A percentile compares a stretch with the other conserved stretches of the same genome.
These are phyloP conservation scores for Phytophthora litchii DNA, from an alignment of 352 stramenopile genomes.

Conservation along the genomic window DNA sequence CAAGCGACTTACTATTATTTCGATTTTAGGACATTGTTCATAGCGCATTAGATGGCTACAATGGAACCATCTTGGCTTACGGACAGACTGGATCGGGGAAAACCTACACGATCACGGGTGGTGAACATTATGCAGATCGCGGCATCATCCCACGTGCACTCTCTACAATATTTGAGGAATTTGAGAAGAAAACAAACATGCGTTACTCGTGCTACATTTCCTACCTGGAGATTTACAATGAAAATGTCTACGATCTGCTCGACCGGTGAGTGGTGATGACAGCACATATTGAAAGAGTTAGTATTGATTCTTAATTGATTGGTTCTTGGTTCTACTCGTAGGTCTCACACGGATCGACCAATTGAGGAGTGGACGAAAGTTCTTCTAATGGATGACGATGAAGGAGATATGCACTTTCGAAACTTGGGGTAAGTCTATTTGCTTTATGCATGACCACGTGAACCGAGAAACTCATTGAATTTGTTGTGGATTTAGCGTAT, in stretches of 20 bases:
- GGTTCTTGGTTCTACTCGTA: conserved; percentile 16
- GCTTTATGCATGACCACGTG: not conserved
- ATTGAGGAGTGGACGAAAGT: conserved; percentile 87
- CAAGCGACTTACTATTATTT: not conserved
- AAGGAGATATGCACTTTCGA: conserved; percentile 82
- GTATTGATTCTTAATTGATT: not conserved
- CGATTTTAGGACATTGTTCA: conserved; percentile 64
- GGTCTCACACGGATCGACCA: conserved; percentile 71
- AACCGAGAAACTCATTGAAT: not conserved
- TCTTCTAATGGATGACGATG: conserved; percentile 76
- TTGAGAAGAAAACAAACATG: conserved; percentile 60
- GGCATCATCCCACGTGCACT: conserved; percentile 95
- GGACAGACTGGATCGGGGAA: conserved; percentile 76
- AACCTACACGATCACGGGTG: conserved; percentile 82
- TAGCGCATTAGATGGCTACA: conserved; percentile 74
- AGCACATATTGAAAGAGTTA: not conserved
- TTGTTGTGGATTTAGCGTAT: conserved; percentile 46
- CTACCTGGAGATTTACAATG: conserved; percentile 98
- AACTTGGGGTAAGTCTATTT: conserved; percentile 56
- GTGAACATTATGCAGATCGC: conserved; percentile 94
- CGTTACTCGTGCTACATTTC: conserved; percentile 92
- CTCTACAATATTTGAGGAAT: conserved; percentile 92
- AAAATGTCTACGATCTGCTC: conserved; percentile 95
- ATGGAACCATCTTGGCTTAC: conserved; percentile 77
- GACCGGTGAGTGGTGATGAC: conserved; percentile 38